Percentiles rank a stretch among this genome's conserved stretches.
phyloP scores from a whole-genome alignment of 495 filamentous ascomycete species.

The Aspergillus indologenus region DNA sequence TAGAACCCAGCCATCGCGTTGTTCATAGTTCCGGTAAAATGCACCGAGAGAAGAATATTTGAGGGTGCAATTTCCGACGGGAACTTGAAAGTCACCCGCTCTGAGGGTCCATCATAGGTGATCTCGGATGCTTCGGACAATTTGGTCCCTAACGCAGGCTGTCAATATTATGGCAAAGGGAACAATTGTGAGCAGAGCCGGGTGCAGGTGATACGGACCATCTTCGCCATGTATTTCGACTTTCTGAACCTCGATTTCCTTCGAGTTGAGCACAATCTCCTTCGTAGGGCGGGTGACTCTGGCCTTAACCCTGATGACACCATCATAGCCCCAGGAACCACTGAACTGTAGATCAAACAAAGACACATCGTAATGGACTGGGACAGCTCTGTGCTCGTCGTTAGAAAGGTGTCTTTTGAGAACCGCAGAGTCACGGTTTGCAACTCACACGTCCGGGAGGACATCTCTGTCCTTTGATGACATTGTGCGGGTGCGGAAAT shows the following conservation, averaged over 20 bases:
- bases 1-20: conserved; percentile 97
- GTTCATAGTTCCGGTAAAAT: conserved; percentile 85
- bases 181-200: background rate
- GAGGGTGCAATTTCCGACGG: conserved; percentile 57
- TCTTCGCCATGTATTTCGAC: conserved; percentile 35
- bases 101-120: conserved; percentile 72
- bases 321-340: conserved; percentile 76
- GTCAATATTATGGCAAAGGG: conserved; percentile 13
- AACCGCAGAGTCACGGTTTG: background rate
- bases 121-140: conserved; percentile 61
- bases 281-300: conserved; percentile 60
- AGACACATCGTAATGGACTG: conserved; percentile 79
- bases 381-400: conserved; percentile 61
- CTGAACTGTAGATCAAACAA: conserved; percentile 74
- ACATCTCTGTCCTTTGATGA: conserved; percentile 48
- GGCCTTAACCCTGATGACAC: conserved; percentile 63
- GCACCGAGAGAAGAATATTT: conserved; percentile 64
- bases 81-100: conserved; percentile 74
- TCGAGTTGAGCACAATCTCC: conserved; percentile 70
- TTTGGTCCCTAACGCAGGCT: conserved; percentile 23
- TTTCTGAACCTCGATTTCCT: conserved; percentile 41
- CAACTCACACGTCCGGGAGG: conserved; percentile 50
- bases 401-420: background rate
- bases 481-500: conserved; percentile 39
- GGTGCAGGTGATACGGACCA: conserved; percentile 21